Conservation (phyloP, 2,329 filamentous ascomycete species). For the Nemania diffusa region DNA sequence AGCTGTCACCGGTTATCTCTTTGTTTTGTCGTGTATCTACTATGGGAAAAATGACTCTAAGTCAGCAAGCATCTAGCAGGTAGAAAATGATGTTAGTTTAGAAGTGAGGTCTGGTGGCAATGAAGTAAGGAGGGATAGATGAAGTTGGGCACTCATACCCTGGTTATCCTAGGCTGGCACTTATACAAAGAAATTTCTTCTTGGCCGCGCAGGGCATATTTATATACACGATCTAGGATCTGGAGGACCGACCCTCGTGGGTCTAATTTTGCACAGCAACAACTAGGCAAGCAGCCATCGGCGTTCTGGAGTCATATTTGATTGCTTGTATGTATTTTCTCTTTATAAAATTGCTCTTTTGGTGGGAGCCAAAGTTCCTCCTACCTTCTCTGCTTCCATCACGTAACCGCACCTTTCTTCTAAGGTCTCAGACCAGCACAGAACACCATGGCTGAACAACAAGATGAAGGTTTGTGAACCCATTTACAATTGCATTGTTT, state of each 20-base stretch:
- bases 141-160: not conserved
- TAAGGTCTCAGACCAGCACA: not conserved
- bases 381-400: not conserved
- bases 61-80: not conserved
- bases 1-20: too few species aligned
- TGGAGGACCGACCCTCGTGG: not conserved
- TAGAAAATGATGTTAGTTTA: not conserved
- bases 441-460: constrained; percentile 14
- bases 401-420: not conserved
- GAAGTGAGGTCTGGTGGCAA: too few species aligned
- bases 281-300: not conserved
- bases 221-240: not conserved
- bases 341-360: not conserved
- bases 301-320: not conserved
- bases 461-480: constrained; percentile 5
- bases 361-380: not conserved
- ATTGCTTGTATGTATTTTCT: not conserved
- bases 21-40: not conserved
- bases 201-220: not conserved
- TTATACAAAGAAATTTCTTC: not conserved
- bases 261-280: not conserved
- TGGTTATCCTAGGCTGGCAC: not conserved
- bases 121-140: not conserved
- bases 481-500: not conserved
- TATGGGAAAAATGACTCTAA: not conserved